These are phyloP conservation scores for Thalassiosira hispida DNA, from an alignment of 352 stramenopile species.

Conservation along the genomic window DNA sequence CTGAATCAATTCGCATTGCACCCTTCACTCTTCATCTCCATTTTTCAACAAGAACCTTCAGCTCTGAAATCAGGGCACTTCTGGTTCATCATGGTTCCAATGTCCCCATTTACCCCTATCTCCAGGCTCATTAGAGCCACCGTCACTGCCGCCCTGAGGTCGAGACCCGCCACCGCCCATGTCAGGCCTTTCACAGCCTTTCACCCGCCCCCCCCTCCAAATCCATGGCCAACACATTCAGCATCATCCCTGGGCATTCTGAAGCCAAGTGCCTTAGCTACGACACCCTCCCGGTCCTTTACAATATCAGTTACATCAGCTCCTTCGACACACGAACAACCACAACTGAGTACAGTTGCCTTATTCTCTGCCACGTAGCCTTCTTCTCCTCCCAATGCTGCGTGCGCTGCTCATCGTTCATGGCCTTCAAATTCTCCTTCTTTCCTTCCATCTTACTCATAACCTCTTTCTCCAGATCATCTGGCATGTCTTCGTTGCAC, in stretches of 20 bases:
- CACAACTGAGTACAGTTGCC: not conserved
- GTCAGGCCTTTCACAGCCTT: too few relatives aligned
- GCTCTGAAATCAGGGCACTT: too few relatives aligned
- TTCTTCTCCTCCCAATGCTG: not conserved
- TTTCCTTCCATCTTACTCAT: not conserved
- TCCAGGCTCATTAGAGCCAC: too few relatives aligned
- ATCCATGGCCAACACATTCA: too few relatives aligned
- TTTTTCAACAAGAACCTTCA: too few relatives aligned
- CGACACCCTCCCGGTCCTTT: not conserved
- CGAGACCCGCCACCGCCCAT: too few relatives aligned
- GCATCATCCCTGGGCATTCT: not conserved
- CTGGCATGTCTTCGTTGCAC: not conserved
- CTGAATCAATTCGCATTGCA: too few relatives aligned
- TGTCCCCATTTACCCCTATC: too few relatives aligned
- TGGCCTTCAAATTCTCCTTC: not conserved
- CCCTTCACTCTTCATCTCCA: too few relatives aligned
- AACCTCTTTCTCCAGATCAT: not conserved
- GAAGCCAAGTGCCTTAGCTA: not conserved
- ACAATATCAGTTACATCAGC: not conserved
- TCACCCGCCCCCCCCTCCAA: too few relatives aligned
- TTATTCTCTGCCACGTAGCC: not conserved
- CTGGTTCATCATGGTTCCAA: too few relatives aligned
- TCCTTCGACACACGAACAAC: not conserved
- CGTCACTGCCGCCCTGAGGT: too few relatives aligned
- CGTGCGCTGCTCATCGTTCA: not conserved